Percentiles rank a stretch among this genome's conserved stretches.
Evolutionary conservation across 805 yeast genomes (phyloP).

Genomic region (Suhomyces tanzawaensis): DNA sequence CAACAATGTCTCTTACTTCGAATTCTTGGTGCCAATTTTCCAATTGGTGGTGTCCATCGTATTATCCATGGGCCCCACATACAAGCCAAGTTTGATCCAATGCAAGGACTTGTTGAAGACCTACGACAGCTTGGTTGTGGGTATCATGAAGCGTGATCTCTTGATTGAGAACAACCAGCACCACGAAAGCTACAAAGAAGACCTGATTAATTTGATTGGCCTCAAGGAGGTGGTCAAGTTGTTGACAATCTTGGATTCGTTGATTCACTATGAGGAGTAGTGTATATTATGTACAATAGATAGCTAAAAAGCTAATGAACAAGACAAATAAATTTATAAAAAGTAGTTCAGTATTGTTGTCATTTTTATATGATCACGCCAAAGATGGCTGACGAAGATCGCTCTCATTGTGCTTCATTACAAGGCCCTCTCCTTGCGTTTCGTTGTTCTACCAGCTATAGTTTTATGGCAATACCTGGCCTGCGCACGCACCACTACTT

Average conservation of each 20-base stretch:
- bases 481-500: constrained; percentile 3
- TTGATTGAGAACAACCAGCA: constrained; percentile 25
- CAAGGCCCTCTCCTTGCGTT: too few relatives aligned
- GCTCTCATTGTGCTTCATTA: too few relatives aligned
- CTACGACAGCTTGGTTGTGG: constrained; percentile 55
- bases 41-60: constrained; percentile 67
- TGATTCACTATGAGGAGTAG: constrained; percentile 26
- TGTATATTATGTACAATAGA: too few relatives aligned
- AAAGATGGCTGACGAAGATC: too few relatives aligned
- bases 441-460: too few relatives aligned
- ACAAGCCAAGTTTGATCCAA: constrained; percentile 53
- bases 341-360: too few relatives aligned
- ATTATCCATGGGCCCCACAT: constrained; percentile 75
- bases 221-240: constrained; percentile 54
- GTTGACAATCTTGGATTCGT: constrained; percentile 51
- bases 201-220: constrained; percentile 31
- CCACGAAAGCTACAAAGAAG: constrained; percentile 19
- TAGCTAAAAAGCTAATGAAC: too few relatives aligned
- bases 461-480: too few relatives aligned
- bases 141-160: constrained; percentile 60
- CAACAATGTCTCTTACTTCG: constrained; percentile 53
- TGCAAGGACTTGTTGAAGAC: constrained; percentile 50
- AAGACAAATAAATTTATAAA: too few relatives aligned
- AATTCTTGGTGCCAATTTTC: constrained; percentile 68
- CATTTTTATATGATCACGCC: too few relatives aligned